Evolutionary conservation across 192 early-diverging fungal genomes (phyloP).

Genomic region (Chytriomyces sp.): DNA sequence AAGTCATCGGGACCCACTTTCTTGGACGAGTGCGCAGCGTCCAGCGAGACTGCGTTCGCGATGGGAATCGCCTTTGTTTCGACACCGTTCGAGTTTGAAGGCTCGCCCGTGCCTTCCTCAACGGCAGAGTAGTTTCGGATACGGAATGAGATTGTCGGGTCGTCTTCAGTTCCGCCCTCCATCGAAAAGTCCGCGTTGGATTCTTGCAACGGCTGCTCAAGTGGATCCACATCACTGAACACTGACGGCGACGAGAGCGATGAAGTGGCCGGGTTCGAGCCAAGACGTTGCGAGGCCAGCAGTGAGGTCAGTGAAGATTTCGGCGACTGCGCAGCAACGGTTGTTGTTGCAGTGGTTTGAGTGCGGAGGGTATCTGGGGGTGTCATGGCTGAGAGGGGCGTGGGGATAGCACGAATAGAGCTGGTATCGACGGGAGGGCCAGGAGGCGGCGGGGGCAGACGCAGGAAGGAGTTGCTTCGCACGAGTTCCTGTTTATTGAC

Average conservation of each 20-base stretch:
- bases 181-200: background rate
- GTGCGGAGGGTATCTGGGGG: no score
- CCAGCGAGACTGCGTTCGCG: background rate
- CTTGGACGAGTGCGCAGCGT: background rate
- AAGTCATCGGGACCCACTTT: constrained; percentile 59
- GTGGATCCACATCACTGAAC: background rate
- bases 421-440: no score
- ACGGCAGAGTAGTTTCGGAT: constrained; percentile 33
- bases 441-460: no score
- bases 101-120: background rate
- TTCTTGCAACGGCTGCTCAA: background rate
- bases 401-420: background rate
- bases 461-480: no score
- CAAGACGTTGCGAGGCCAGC: background rate
- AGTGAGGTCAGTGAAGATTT: background rate
- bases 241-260: background rate
- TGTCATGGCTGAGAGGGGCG: background rate
- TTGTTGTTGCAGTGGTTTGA: background rate
- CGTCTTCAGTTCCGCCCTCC: background rate
- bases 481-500: no score
- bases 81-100: background rate
- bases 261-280: background rate
- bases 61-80: background rate
- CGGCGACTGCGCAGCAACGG: background rate
- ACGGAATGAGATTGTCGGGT: constrained; percentile 25